A percentile compares a stretch with the other conserved stretches of the same genome.
These are phyloP conservation scores for Melocanna baccifera DNA, from an alignment of 176 grass and related monocot species.

Conservation along the genomic window DNA sequence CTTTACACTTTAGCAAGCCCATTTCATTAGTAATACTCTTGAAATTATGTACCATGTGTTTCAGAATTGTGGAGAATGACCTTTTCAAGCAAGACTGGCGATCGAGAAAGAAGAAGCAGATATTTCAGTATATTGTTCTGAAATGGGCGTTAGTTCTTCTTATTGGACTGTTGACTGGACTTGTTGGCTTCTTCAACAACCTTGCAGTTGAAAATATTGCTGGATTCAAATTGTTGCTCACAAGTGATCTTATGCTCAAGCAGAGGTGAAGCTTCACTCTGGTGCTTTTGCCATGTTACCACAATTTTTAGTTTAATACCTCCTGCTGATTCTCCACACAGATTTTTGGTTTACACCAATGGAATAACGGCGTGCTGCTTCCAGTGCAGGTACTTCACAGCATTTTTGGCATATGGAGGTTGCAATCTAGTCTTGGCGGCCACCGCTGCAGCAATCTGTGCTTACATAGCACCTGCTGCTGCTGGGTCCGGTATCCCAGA, in stretches of 20 bases:
- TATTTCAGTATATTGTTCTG: constrained; percentile 89
- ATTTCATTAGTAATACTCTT: neutral
- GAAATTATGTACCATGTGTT: neutral
- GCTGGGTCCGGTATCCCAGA: constrained; percentile 96
- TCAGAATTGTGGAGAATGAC: constrained; percentile 89
- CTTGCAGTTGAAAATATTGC: constrained; percentile 96
- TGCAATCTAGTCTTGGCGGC: constrained; percentile 70
- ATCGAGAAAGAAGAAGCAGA: constrained; percentile 81
- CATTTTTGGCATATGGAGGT: constrained; percentile 70
- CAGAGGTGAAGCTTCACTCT: constrained; percentile 59
- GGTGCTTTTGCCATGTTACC: constrained; percentile 10
- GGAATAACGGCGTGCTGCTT: constrained; percentile 44
- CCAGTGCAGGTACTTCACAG: constrained; percentile 85
- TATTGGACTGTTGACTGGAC: constrained; percentile 73
- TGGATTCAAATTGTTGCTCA: constrained; percentile 82
- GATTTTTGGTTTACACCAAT: neutral
- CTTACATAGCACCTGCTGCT: constrained; percentile 94
- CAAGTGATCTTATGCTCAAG: constrained; percentile 75
- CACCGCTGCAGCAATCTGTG: constrained; percentile 70
- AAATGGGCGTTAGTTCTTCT: constrained; percentile 90
- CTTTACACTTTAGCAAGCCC: neutral
- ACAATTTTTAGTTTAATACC: neutral
- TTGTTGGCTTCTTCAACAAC: constrained; percentile 89
- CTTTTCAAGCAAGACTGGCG: constrained; percentile 95
- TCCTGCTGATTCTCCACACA: neutral